Evolutionary conservation across 805 yeast species (phyloP).

Genomic region (Candida wancherniae): DNA sequence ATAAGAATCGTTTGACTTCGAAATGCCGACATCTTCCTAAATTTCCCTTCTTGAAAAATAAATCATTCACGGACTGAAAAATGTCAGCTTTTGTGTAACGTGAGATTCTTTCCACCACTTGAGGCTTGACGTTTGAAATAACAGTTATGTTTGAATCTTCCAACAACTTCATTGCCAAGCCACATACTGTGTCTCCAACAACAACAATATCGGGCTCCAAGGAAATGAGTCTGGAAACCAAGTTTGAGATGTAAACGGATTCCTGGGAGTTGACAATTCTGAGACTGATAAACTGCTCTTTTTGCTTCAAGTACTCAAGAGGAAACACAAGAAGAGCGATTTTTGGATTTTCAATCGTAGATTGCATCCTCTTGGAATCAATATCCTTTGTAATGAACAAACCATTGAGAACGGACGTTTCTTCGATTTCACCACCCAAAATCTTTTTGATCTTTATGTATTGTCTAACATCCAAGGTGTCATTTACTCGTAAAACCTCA

Average conservation of each 20-base stretch:
- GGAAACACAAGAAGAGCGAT: slow-evolving; percentile 86
- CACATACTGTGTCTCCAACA: slow-evolving; percentile 75
- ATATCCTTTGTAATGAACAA: slow-evolving; percentile 77
- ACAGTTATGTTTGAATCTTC: slow-evolving; percentile 78
- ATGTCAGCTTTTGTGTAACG: slow-evolving; percentile 80
- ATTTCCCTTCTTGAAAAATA: slow-evolving; percentile 54
- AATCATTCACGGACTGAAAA: slow-evolving; percentile 77
- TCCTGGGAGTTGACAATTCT: slow-evolving; percentile 86
- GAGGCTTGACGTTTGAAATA: slow-evolving; percentile 73
- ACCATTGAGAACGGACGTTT: slow-evolving; percentile 68
- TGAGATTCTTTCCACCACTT: slow-evolving; percentile 73
- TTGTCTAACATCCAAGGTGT: slow-evolving; percentile 79
- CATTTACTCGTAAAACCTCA: slow-evolving; percentile 60
- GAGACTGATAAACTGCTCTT: slow-evolving; percentile 74
- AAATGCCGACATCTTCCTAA: slow-evolving; percentile 74
- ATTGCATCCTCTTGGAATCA: slow-evolving; percentile 76
- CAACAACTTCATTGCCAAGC: slow-evolving; percentile 68
- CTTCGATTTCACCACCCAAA: slow-evolving; percentile 64
- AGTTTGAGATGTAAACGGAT: slow-evolving; percentile 71
- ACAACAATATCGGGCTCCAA: slow-evolving; percentile 75
- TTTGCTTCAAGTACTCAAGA: slow-evolving; percentile 72
- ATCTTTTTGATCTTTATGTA: slow-evolving; percentile 83
- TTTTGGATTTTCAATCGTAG: slow-evolving; percentile 57
- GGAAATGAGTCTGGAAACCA: slow-evolving; percentile 73
- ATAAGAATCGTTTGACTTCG: slow-evolving; percentile 63